Evolutionary conservation across 1,284 basidiomycete species (phyloP), one percentile per base, ranked within the genome.

Genomic region (Mycena sp.): DNA sequence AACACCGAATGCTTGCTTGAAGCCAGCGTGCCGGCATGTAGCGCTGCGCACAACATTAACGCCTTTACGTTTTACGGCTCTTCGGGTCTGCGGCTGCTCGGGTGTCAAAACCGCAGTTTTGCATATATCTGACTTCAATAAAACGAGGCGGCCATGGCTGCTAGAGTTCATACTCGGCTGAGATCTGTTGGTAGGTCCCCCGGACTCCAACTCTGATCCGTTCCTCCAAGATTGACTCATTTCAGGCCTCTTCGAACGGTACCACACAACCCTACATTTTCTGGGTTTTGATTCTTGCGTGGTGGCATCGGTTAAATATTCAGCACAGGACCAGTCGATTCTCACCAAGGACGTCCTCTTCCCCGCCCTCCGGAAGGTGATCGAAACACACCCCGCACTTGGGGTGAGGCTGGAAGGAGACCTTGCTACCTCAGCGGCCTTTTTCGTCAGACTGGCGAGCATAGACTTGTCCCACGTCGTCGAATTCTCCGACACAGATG

Each of bases 161-260:
- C n/a, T n/a, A n/a, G n/a, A n/a, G n/a, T n/a, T n/a, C n/a, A n/a
- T n/a, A n/a, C n/a, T n/a, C n/a, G n/a, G n/a, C n/a, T n/a, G n/a
- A n/a, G n/a, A n/a, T n/a, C n/a, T n/a, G n/a, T n/a, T n/a, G n/a
- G n/a, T n/a, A n/a, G n/a, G n/a, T n/a, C n/a, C n/a, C n/a, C n/a
- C n/a, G n/a, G n/a, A n/a, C n/a, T n/a, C n/a, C n/a, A n/a, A n/a
- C n/a, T n/a, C n/a, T n/a, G n/a, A n/a, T n/a, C n/a, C n/a, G n/a
- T n/a, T n/a, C n/a, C n/a, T n/a, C n/a, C n/a, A n/a, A n/a, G n/a
- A n/a, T n/a, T n/a, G n/a, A n/a, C n/a, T n/a, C n/a, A n/a, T n/a
- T n/a, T n/a, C 65, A 80, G 78, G 77, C 37, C 63, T 77, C 9
- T 58, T 79, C n/a, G 78, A 77, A 55, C 65, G 70, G 21, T 79